Percentiles rank a stretch among this genome's conserved stretches.
These are phyloP conservation scores for Psilocybe azurescens DNA, from an alignment of 768 basidiomycete species.

Conservation along the genomic window DNA sequence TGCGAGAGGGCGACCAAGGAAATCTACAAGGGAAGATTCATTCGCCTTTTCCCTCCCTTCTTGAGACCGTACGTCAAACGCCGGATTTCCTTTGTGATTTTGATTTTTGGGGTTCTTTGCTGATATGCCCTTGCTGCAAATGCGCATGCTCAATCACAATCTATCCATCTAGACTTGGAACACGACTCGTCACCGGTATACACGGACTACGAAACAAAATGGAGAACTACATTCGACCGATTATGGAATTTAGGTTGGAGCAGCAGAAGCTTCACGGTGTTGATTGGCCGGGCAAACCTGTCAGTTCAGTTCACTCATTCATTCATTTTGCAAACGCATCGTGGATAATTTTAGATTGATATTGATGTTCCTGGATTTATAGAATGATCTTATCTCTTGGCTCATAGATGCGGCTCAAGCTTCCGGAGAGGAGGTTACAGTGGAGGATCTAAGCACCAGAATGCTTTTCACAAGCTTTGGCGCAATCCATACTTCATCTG, in stretches of 20 bases:
- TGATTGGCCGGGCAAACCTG: slow-evolving; percentile 37
- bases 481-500: slow-evolving; percentile 47
- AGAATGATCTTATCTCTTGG: slow-evolving; percentile 58
- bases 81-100: neutral
- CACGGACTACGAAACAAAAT: slow-evolving; percentile 19
- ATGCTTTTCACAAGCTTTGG: slow-evolving; percentile 47
- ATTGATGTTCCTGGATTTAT: neutral
- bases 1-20: slow-evolving; percentile 21
- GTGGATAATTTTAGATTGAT: neutral
- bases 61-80: slow-evolving; percentile 27
- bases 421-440: slow-evolving; percentile 28
- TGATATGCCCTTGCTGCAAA: neutral
- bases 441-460: slow-evolving; percentile 36
- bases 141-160: no score
- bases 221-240: slow-evolving; percentile 29
- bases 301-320: slow-evolving; percentile 10
- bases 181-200: slow-evolving; percentile 21
- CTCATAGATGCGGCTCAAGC: slow-evolving; percentile 43
- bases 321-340: neutral
- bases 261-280: slow-evolving; percentile 25
- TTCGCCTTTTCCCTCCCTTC: slow-evolving; percentile 30
- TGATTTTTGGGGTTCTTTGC: no score
- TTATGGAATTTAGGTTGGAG: slow-evolving; percentile 31
- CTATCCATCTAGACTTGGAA: slow-evolving; percentile 18
- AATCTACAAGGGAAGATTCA: slow-evolving; percentile 20